Conservation (phyloP, 2,329 filamentous ascomycete genomes). For the Didymellaceae sp. region DNA sequence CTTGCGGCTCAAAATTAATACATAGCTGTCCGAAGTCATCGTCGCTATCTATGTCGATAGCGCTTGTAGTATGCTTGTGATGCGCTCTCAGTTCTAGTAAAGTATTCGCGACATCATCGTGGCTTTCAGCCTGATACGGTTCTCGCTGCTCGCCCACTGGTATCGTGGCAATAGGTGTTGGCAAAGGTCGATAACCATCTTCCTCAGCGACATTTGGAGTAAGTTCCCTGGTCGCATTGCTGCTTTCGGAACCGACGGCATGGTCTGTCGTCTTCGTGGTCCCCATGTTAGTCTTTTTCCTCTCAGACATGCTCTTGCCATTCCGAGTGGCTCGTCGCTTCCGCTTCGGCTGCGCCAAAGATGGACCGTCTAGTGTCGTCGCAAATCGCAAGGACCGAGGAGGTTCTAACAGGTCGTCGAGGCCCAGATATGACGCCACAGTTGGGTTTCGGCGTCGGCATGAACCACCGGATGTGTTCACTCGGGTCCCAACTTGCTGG, state of each 20-base stretch:
- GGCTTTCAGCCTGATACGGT: no score
- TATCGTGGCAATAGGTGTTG: neutral
- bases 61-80: neutral
- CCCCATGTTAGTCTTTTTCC: neutral
- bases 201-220: neutral
- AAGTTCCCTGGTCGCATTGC: neutral
- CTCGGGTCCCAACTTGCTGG: no score
- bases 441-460: constrained; percentile 28
- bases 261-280: constrained; percentile 13
- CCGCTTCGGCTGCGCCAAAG: constrained; percentile 8
- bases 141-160: no score
- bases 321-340: constrained; percentile 21
- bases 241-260: constrained; percentile 12
- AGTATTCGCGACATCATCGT: no score
- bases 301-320: neutral
- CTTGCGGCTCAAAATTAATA: constrained; percentile 7
- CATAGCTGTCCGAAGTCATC: constrained; percentile 6
- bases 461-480: neutral
- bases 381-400: constrained; percentile 26
- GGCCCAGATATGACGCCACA: constrained; percentile 39
- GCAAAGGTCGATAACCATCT: neutral
- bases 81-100: neutral
- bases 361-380: neutral
- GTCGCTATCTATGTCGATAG: neutral
- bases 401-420: constrained; percentile 27